Conservation (phyloP, 257 asterid species). For the Ocimum tenuiflorum region DNA sequence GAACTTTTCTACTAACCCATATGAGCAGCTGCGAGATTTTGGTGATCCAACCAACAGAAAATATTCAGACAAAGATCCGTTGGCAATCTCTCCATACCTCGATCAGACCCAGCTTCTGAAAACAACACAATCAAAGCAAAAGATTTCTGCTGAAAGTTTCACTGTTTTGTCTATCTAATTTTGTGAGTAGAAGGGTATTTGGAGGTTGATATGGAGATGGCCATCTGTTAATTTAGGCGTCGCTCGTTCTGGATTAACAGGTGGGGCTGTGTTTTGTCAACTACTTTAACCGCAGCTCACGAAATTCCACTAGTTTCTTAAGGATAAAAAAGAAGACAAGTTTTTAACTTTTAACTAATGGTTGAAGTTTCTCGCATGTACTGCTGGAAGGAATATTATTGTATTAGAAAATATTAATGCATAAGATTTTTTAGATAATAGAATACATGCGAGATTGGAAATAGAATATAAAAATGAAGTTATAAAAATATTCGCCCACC, state of each 20-base stretch:
- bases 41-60: constrained; percentile 64
- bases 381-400: too few relatives aligned
- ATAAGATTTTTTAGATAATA: too few relatives aligned
- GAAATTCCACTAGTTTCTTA: background rate
- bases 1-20: constrained; percentile 36
- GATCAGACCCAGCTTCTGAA: background rate
- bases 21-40: constrained; percentile 70
- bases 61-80: constrained; percentile 56
- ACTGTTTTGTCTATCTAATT: background rate
- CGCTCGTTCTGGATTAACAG: constrained; percentile 15
- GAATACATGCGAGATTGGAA: too few relatives aligned
- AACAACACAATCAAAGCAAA: background rate
- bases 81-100: constrained; percentile 57
- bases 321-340: background rate
- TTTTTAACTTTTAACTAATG: too few relatives aligned
- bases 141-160: background rate
- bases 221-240: background rate
- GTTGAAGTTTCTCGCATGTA: too few relatives aligned
- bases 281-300: constrained; percentile 2
- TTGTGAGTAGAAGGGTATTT: background rate
- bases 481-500: too few relatives aligned
- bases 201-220: background rate
- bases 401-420: too few relatives aligned
- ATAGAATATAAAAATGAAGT: too few relatives aligned
- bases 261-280: background rate